A percentile compares a stretch with the other conserved stretches of the same genome.
Conservation (phyloP, 2,329 filamentous ascomycete species). For the Sclerotinia sclerotiorum region DNA sequence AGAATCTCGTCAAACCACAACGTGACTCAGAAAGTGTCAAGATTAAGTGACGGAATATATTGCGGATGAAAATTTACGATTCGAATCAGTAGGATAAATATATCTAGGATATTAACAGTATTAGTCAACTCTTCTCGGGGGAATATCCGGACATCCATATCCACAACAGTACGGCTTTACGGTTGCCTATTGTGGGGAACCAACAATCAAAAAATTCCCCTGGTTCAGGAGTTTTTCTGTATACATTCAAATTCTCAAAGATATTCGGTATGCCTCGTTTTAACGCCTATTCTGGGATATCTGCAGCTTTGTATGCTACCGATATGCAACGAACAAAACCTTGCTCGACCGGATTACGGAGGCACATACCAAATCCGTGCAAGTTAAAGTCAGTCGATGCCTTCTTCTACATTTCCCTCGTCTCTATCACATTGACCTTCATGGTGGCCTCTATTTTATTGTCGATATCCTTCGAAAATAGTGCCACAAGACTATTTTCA, state of each 20-base stretch:
- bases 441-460: neutral
- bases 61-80: neutral
- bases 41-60: neutral
- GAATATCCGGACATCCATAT: neutral
- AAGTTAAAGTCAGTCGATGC: neutral
- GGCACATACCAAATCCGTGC: neutral
- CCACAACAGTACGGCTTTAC: neutral
- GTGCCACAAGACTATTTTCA: neutral
- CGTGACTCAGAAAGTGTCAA: neutral
- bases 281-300: neutral
- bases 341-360: neutral
- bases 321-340: neutral
- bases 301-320: neutral
- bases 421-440: neutral
- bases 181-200: conserved; percentile 12
- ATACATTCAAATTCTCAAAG: neutral
- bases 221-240: conserved; percentile 44
- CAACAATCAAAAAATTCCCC: neutral
- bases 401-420: neutral
- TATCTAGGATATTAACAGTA: neutral
- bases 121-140: neutral
- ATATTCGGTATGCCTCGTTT: neutral
- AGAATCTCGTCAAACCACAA: neutral
- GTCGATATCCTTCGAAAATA: neutral
- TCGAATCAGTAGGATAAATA: neutral